Percentiles rank a stretch among this genome's conserved stretches.
These are phyloP conservation scores for Wickerhamomyces bovis DNA, from an alignment of 805 yeast species.

Conservation along the genomic window DNA sequence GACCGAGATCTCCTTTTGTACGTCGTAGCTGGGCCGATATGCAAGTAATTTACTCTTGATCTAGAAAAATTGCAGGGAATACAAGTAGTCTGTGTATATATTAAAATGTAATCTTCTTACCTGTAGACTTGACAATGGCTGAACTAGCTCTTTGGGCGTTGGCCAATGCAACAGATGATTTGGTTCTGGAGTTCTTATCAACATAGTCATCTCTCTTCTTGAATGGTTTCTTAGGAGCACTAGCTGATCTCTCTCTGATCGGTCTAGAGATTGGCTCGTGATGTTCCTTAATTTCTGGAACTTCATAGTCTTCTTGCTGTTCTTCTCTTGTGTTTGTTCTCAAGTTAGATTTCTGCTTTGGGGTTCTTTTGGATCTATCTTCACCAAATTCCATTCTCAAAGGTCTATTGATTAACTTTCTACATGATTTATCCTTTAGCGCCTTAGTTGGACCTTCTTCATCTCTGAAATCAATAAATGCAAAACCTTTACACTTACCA, in stretches of 20 bases:
- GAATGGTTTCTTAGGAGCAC: constrained; percentile 6
- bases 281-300: constrained; percentile 4
- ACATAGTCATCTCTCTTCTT: constrained; percentile 5
- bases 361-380: constrained; percentile 73
- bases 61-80: too few relatives aligned
- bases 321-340: constrained; percentile 23
- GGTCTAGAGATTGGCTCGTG: constrained; percentile 17
- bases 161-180: constrained; percentile 83
- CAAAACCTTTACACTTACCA: constrained; percentile 96
- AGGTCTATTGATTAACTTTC: constrained; percentile 63
- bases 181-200: constrained; percentile 23
- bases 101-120: constrained; percentile 58
- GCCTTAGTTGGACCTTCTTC: constrained; percentile 82
- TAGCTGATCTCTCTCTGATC: constrained; percentile 20
- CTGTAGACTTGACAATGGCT: constrained; percentile 84
- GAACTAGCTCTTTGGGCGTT: constrained; percentile 84
- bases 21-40: background rate
- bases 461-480: constrained; percentile 80
- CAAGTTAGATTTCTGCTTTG: constrained; percentile 14
- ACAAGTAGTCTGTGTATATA: background rate
- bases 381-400: constrained; percentile 90
- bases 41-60: background rate
- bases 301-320: constrained; percentile 13
- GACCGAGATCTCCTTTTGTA: background rate
- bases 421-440: constrained; percentile 61